Evolutionary conservation across 768 basidiomycete genomes (phyloP), one percentile per base, ranked within the genome.

Genomic region (Coprinopsis sp.): DNA sequence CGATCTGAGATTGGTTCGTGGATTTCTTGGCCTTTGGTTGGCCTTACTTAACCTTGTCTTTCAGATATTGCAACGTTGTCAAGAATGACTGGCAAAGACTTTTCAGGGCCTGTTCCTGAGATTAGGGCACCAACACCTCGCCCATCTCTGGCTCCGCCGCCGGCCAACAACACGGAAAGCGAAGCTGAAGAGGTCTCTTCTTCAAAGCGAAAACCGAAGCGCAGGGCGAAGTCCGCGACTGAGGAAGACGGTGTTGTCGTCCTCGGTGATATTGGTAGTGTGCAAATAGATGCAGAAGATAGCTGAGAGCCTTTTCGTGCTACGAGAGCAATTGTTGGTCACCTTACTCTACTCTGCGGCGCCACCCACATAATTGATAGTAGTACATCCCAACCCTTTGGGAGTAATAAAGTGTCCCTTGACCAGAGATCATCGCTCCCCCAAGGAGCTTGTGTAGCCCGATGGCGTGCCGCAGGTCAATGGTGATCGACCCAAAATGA

Each of bases 51-150:
- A 6, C 8, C 18, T 12, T 27, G 24, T 33, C 37, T 10, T 7
- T 14, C 22, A 90, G 88, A 91, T 58, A 85, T 91, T 54, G 72
- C 73, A 51, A 84, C 79, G 0, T 63, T 91, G 11, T 79, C 83
- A 36, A 79, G 82, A 12, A 81, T 91, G 81, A 91, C 88, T 10
- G 88, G 88, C 29, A 89, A 84, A 53, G 86, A 91, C 58, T 91
- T 91, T 57, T 83, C 86, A 34, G 88, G 88, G 1, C 88, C 88
- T 21, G 77, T 79, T 14, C 88, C 88, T 0, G 78, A 81, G 49
- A 88, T 90, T 25, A 66, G 67, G 19, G 63, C 59, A 3, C 70
- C 73, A 2, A 58, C 65, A 6, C 68, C 71, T 13, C 60, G 58
- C 1, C 64, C 63, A 19, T 47, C 53, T 8, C 52, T 59, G 18